Base-by-base conservation (phyloP, 1,284 basidiomycete genomes). In the Microbotryomycetes sp. region DNA sequence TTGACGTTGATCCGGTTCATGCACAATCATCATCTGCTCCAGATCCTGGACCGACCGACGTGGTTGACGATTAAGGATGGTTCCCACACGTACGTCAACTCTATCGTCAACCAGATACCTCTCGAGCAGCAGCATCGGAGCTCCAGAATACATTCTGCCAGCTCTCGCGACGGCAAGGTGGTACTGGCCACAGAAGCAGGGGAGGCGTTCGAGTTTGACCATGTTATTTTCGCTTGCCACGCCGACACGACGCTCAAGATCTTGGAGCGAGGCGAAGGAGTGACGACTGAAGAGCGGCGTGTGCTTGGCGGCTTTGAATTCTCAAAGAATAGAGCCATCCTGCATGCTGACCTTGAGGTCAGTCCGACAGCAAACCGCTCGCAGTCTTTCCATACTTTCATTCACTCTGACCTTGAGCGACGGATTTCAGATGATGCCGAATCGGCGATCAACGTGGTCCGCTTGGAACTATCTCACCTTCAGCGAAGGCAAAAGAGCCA, bases 41-140 rank as follows among this genome's bases (percentile, higher is more conserved):
- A 89, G 75, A 77, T 90, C 25, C 82, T 81, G 0, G 85, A 84
- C 0, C 87, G 86, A 63, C 87, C 87, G 0, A 80, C 82, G 6
- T 91, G 88, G 88, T 73, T 89, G 32, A 89, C 88, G 0, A 80
- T 91, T 57, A 75, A 82, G 54, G 85, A 86, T 19, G 88, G 88
- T 65, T 85, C 85, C 84, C 82, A 81, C 57, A 75, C 79, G 49
- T 88, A 89, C 68, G 85, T 89, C 57, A 77, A 86, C 26, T 77
- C 80, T 42, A 83, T 89, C 53, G 69, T 86, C n/a, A 77, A 78
- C 0, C 77, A 78, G 29, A 75, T 89, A 12, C 82, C 83, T 0
- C 30, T 74, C 19, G 73, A 78, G 3, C 81, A 82, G 59, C 72
- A 87, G 2, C 86, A 87, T 72, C 76, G 86, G 28, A 79, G 89